A percentile compares a stretch with the other conserved stretches of the same genome.
Evolutionary conservation across 345 rosid species (phyloP).

Genomic region (Limnanthes douglasii): DNA sequence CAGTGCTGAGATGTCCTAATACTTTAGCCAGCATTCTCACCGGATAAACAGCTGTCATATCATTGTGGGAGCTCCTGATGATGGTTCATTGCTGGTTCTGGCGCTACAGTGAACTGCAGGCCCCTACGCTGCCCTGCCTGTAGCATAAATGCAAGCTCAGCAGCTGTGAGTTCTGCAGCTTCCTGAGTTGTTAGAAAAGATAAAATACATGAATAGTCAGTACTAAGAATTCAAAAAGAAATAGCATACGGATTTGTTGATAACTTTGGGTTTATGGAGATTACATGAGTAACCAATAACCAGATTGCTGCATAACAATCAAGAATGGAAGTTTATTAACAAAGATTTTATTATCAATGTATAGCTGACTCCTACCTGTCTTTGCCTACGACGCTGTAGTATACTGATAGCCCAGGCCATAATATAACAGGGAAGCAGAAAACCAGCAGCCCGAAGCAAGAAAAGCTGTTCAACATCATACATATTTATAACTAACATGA

Average conservation of each 20-base stretch:
- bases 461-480: slow-evolving; percentile 43
- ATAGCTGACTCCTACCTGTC: slow-evolving; percentile 40
- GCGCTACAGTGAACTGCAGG: slow-evolving; percentile 53
- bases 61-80: slow-evolving; percentile 31
- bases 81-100: slow-evolving; percentile 31
- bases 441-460: slow-evolving; percentile 85
- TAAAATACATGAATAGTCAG: not conserved
- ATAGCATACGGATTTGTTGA: not conserved
- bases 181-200: slow-evolving; percentile 36
- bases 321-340: not conserved
- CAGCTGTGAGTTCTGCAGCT: slow-evolving; percentile 78
- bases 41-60: not conserved
- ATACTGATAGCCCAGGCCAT: slow-evolving; percentile 99
- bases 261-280: slow-evolving; percentile 3
- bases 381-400: slow-evolving; percentile 84
- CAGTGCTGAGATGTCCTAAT: no score
- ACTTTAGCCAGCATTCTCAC: no score
- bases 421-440: slow-evolving; percentile 93
- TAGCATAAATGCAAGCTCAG: slow-evolving; percentile 86
- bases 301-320: not conserved
- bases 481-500: slow-evolving; percentile 1
- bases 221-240: not conserved
- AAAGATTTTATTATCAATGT: not conserved
- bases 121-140: slow-evolving; percentile 69
- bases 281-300: not conserved